Evolutionary conservation across 2,329 filamentous ascomycete species (phyloP).

Genomic region (Ophiostoma novo-ulmi): DNA sequence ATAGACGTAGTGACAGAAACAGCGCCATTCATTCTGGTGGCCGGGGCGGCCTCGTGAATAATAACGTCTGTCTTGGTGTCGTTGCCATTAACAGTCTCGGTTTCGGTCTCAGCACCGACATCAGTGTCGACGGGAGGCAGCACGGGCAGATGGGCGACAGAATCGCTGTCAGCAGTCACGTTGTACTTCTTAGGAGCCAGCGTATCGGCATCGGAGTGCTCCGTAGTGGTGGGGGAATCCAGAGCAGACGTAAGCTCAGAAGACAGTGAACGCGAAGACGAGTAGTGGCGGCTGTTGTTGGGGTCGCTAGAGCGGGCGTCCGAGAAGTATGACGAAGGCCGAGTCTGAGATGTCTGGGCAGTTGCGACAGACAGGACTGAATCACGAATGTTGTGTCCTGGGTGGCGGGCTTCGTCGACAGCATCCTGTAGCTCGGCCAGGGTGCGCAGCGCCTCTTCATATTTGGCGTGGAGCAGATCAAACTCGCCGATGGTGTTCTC

Average conservation of each 20-base stretch:
- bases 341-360: constrained; percentile 43
- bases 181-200: constrained; percentile 31
- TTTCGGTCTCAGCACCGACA: constrained; percentile 14
- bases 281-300: constrained; percentile 61
- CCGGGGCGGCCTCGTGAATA: constrained; percentile 6
- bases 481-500: constrained; percentile 77
- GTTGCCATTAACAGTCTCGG: constrained; percentile 11
- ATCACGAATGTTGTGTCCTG: constrained; percentile 46
- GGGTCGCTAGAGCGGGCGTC: constrained; percentile 65
- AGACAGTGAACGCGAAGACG: constrained; percentile 85
- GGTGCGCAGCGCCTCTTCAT: constrained; percentile 78
- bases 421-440: constrained; percentile 81
- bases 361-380: constrained; percentile 52
- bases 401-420: constrained; percentile 71
- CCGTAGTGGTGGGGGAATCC: constrained; percentile 64
- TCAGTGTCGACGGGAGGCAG: constrained; percentile 17
- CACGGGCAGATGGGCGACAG: not conserved
- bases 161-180: not conserved
- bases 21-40: not conserved
- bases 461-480: constrained; percentile 77
- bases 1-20: not conserved
- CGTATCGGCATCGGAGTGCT: constrained; percentile 57
- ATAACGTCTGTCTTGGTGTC: not conserved
- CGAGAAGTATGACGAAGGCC: constrained; percentile 80
- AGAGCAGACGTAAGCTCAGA: constrained; percentile 87